Percentiles rank a stretch among this genome's conserved stretches.
phyloP scores from a whole-genome alignment of 2,329 filamentous ascomycete species.

The Alternaria sp. region DNA sequence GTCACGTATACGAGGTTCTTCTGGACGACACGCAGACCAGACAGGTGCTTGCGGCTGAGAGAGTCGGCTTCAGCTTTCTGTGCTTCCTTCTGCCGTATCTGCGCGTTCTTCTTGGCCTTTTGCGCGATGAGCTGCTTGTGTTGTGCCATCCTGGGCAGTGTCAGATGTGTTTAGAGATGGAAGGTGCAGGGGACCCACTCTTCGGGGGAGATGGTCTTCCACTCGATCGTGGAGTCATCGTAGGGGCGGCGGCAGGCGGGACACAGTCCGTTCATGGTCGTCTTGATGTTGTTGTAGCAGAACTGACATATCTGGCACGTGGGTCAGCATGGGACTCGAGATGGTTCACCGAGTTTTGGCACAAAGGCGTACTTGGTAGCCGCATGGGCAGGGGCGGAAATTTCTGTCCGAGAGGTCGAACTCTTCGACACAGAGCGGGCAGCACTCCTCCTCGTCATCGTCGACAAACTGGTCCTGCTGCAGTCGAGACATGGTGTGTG shows the following conservation, averaged over 20 bases:
- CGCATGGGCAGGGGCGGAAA: slow-evolving; percentile 95
- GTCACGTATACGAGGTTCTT: slow-evolving; percentile 99
- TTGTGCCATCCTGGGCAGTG: slow-evolving; percentile 66
- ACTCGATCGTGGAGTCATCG: slow-evolving; percentile 96
- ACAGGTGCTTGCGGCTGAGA: slow-evolving; percentile 92
- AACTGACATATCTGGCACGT: slow-evolving; percentile 85
- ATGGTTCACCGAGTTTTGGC: slow-evolving; percentile 22
- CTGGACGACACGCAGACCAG: slow-evolving; percentile 93
- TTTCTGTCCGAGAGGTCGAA: slow-evolving; percentile 97
- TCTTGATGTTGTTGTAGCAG: slow-evolving; percentile 99
- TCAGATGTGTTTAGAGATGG: slow-evolving; percentile 27
- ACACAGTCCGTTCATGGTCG: slow-evolving; percentile 95
- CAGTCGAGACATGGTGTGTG: slow-evolving; percentile 53
- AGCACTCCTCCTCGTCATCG: slow-evolving; percentile 63
- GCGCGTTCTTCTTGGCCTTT: slow-evolving; percentile 92
- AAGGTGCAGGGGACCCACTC: slow-evolving; percentile 68
- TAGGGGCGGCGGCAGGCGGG: slow-evolving; percentile 96
- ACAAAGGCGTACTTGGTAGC: slow-evolving; percentile 80
- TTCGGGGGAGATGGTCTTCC: slow-evolving; percentile 92
- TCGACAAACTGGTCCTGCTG: slow-evolving; percentile 62
- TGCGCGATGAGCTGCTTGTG: slow-evolving; percentile 76
- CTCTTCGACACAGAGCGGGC: slow-evolving; percentile 97
- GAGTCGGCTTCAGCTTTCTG: slow-evolving; percentile 97
- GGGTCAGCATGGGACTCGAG: slow-evolving; percentile 29
- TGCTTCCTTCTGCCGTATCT: slow-evolving; percentile 87